Conservation (phyloP, 2,329 filamentous ascomycete species). For the Gaeumannomyces sp. region DNA sequence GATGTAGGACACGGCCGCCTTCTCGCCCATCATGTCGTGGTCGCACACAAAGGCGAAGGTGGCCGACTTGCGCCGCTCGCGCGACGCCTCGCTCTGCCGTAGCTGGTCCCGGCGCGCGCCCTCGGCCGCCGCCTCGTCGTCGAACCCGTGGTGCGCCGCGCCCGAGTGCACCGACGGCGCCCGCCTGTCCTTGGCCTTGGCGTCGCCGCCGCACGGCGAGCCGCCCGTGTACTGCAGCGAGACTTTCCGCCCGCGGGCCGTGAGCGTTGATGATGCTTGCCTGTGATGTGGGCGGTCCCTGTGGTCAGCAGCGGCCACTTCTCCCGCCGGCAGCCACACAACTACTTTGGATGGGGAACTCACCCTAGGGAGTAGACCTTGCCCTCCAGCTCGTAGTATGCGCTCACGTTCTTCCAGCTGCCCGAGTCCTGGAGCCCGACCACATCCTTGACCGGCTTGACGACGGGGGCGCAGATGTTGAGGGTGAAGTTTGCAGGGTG, state of each 20-base stretch:
- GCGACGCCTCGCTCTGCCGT: slow-evolving; percentile 28
- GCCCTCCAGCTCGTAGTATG: slow-evolving; percentile 63
- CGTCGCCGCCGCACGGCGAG: slow-evolving; percentile 55
- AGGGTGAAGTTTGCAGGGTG: slow-evolving; percentile 77
- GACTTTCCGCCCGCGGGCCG: slow-evolving; percentile 64
- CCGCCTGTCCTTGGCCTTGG: slow-evolving; percentile 17
- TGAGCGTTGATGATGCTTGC: slow-evolving; percentile 46
- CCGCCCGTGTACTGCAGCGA: slow-evolving; percentile 72
- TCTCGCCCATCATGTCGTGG: slow-evolving; percentile 62
- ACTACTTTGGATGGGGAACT: slow-evolving; percentile 20
- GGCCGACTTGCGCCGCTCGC: slow-evolving; percentile 62
- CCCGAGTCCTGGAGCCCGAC: slow-evolving; percentile 53
- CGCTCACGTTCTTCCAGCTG: slow-evolving; percentile 68
- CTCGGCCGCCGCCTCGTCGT: slow-evolving; percentile 25
- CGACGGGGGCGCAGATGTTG: slow-evolving; percentile 74
- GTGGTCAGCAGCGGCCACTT: neutral
- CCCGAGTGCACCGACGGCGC: slow-evolving; percentile 29
- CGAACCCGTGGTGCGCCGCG: slow-evolving; percentile 24
- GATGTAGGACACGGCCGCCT: slow-evolving; percentile 74
- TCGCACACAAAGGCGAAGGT: slow-evolving; percentile 94
- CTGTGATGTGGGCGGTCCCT: slow-evolving; percentile 26
- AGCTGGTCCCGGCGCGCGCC: slow-evolving; percentile 20
- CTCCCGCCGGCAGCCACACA: too few species aligned
- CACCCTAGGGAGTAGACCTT: slow-evolving; percentile 71
- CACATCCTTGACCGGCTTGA: slow-evolving; percentile 57